These are phyloP conservation scores for Polygonum maritimum DNA, from an alignment of 148 eudicot species.

Conservation along the genomic window DNA sequence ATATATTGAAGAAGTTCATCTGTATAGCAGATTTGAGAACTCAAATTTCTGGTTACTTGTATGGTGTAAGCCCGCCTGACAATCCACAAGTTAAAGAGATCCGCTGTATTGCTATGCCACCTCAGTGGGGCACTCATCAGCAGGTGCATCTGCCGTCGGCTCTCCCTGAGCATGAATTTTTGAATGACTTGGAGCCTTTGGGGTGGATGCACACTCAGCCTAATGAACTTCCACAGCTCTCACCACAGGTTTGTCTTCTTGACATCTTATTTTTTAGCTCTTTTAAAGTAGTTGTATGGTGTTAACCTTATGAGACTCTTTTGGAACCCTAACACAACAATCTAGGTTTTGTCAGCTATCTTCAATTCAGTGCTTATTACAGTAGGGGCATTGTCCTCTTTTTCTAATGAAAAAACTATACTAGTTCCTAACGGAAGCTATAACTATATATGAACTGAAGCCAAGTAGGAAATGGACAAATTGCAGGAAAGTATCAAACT, in stretches of 20 bases:
- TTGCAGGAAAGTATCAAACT: too few relatives aligned
- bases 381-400: too few relatives aligned
- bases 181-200: conserved; percentile 90
- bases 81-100: conserved; percentile 99
- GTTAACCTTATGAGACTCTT: too few relatives aligned
- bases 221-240: conserved; percentile 94
- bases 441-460: too few relatives aligned
- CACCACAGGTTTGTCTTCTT: conserved; percentile 64
- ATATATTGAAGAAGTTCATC: conserved; percentile 95
- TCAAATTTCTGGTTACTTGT: conserved; percentile 91
- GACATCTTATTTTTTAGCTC: neutral
- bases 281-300: too few relatives aligned
- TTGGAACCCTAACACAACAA: too few relatives aligned
- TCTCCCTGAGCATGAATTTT: conserved; percentile 91
- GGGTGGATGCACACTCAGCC: conserved; percentile 99
- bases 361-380: too few relatives aligned
- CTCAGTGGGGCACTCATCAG: conserved; percentile 98
- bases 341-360: too few relatives aligned
- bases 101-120: conserved; percentile 92
- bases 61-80: conserved; percentile 97
- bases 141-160: conserved; percentile 83
- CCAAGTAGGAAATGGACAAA: too few relatives aligned
- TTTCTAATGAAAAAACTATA: too few relatives aligned
- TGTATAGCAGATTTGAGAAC: conserved; percentile 95
- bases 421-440: too few relatives aligned